Conservation (phyloP, 768 basidiomycete genomes). For the Gloeophyllum trabeum region DNA sequence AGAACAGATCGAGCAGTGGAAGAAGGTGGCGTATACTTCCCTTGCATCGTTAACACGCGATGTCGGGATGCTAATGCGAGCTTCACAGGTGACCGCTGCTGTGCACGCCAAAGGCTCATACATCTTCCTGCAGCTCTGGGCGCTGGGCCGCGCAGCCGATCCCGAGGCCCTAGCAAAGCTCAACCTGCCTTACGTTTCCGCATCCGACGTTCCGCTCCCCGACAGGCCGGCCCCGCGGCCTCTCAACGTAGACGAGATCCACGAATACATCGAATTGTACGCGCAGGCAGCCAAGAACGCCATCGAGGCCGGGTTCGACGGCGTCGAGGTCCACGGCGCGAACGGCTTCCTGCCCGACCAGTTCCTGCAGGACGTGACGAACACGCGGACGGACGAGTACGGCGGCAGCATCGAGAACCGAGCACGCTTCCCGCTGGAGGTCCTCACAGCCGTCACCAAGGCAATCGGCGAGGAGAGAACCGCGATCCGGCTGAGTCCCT, state of each 20-base stretch:
- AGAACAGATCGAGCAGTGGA: conserved; percentile 45
- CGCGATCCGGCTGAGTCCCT: conserved; percentile 1
- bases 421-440: conserved; percentile 41
- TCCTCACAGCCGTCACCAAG: conserved; percentile 36
- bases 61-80: not conserved
- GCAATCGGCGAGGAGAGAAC: conserved; percentile 29
- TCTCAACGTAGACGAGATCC: conserved; percentile 10
- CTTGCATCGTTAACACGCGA: not conserved
- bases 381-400: conserved; percentile 51
- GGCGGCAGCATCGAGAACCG: conserved; percentile 58
- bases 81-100: conserved; percentile 22
- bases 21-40: conserved; percentile 19
- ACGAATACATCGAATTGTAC: conserved; percentile 13
- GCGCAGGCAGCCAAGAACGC: conserved; percentile 21
- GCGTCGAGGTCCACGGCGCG: conserved; percentile 33
- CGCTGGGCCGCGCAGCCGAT: conserved; percentile 26
- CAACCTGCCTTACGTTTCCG: conserved; percentile 14
- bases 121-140: conserved; percentile 39
- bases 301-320: conserved; percentile 37
- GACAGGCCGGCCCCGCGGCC: conserved; percentile 4
- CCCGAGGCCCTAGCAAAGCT: conserved; percentile 10
- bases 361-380: conserved; percentile 45
- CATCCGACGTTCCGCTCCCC: not conserved
- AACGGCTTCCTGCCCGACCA: conserved; percentile 40
- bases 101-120: conserved; percentile 31